Evolutionary conservation across 495 filamentous ascomycete genomes (phyloP), one percentile per base, ranked within the genome.

Genomic region (Oleoguttula mirabilis): DNA sequence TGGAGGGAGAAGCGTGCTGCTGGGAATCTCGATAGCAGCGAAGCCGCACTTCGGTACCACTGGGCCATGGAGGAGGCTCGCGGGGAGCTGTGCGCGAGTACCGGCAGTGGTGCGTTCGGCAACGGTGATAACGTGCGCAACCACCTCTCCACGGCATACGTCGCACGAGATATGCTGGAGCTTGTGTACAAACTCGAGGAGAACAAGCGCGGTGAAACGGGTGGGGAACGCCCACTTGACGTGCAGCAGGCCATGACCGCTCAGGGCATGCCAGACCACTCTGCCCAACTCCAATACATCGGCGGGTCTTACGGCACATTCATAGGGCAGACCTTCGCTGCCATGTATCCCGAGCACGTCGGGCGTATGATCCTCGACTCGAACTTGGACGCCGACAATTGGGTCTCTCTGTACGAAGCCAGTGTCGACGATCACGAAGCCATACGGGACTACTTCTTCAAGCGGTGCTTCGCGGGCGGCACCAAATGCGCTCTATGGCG

Each of bases 271-370:
- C 27, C 8, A 30, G 27, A 30, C 8, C 8, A 30, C 8, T 8
- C 27, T 8, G 27, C 27, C 8, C 8, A 14, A 8, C 14, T 30
- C 8, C 27, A 30, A 14, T 30, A 30, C 14, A 30, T 30, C 8
- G 27, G 27, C 27, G 8, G 8, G 8, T 30, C 27, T 30, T 30
- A 30, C 14, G 27, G 27, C 8, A 30, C 27, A 14, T 14, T 8
- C 8, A 8, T 44, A n/a, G 41, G 33, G 8, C 4, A 25, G 10
- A 44, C 32, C 4, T 44, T 37, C 32, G 30, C 32, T 8, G 40
- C 66, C 1, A 64, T 75, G 47, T 68, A 60, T 22, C 71, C 71
- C 0, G 60, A 71, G 32, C 64, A 68, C 17, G 54, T 75, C 10
- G 53, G 53, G 27, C 8, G 8, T 30, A 30, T 30, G 27, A 14